Base-by-base conservation (phyloP, 352 stramenopile genomes). In the Phytophthora constricta region DNA sequence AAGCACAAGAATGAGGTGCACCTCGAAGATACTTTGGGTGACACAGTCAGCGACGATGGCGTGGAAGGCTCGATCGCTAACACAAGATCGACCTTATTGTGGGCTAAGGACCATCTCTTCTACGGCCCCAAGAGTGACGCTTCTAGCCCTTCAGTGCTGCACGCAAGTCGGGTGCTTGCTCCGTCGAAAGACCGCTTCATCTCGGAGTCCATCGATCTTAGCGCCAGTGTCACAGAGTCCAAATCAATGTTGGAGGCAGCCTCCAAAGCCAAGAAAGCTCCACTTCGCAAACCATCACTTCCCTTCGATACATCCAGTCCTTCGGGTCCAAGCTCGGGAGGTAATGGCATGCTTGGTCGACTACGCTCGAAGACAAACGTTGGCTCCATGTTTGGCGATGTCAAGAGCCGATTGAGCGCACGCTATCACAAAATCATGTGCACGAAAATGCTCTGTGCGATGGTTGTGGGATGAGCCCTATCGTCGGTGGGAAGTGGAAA, bases 371-470 rank as follows among this genome's bases (percentile, higher is more conserved):
- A 86, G 52, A 76, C 80, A 2, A 74, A 68, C 39, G 74, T 88
- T 3, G 75, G 71, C 1, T 46, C 57, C n/a, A 74, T 92, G 56
- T 59, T 92, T 23, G 83, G 78, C 10, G 80, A 88, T 47, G 80
- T 91, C 17, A 90, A 88, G 65, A 90, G 39, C 9, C 68, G 74
- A 13, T 25, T 89, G 3, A 79, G 70, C 25, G 73, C 68, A 37
- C 78, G 78, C 7, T 85, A 82, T 34, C 68, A 90, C 58, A 86
- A 89, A 77, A 89, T 42, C 72, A 89, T 39, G 77, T 95, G 20
- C 81, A 95, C 68, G 81, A 90, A 61, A 80, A 95, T 59, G 85
- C 87, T 47, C 65, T 95, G 42, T 95, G 87, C 52, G 82, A 92
- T 57, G 85, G 87, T 25, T 95, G 87, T 46, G 87, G 87, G 27